These are phyloP conservation scores for Apiotrichum brassicae DNA, from an alignment of 1,284 basidiomycete species.

Conservation along the genomic window DNA sequence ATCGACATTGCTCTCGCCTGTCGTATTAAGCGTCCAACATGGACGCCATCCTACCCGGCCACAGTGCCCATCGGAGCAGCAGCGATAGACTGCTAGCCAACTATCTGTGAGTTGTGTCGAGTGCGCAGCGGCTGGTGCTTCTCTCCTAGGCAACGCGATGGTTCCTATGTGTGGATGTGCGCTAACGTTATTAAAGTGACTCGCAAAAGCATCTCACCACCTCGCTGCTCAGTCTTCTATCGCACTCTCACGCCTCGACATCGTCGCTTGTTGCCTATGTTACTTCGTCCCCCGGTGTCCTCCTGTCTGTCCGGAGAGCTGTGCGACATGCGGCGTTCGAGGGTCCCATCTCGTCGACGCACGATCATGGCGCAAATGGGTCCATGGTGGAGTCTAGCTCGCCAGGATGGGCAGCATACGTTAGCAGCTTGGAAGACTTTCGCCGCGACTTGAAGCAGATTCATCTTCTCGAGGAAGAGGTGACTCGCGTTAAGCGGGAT, in stretches of 20 bases:
- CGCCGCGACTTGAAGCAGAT: conserved; percentile 47
- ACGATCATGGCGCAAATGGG: not conserved
- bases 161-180: too few relatives aligned
- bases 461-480: conserved; percentile 46
- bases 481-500: conserved; percentile 44
- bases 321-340: conserved; percentile 47
- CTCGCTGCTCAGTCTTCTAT: conserved; percentile 43
- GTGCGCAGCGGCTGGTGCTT: not conserved
- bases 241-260: conserved; percentile 46
- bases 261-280: conserved; percentile 47
- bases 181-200: conserved; percentile 23
- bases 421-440: conserved; percentile 41
- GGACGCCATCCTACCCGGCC: conserved; percentile 40
- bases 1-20: too few relatives aligned
- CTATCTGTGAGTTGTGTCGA: conserved; percentile 36
- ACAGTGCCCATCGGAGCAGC: conserved; percentile 43
- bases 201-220: conserved; percentile 44
- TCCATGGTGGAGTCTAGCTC: conserved; percentile 19
- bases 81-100: conserved; percentile 45
- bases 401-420: conserved; percentile 44
- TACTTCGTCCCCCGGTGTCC: conserved; percentile 46
- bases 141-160: too few relatives aligned
- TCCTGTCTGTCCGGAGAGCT: conserved; percentile 37
- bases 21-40: conserved; percentile 19
- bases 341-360: conserved; percentile 33